Evolutionary conservation across 2,329 filamentous ascomycete species (phyloP).

Genomic region (Colletotrichum gloeosporioides): DNA sequence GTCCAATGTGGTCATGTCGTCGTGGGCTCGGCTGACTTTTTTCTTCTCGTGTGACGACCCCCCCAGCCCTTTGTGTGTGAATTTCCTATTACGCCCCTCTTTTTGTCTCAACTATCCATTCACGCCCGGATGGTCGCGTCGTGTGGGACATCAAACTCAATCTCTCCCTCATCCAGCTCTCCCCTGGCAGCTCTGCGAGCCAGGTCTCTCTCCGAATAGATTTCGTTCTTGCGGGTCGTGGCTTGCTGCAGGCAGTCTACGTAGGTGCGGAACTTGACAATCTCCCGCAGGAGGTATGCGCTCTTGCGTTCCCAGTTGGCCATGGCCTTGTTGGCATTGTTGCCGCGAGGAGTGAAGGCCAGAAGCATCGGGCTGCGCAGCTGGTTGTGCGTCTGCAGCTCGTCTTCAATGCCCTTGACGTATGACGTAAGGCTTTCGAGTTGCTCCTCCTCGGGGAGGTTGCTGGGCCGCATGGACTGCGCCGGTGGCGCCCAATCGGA

Average conservation of each 20-base stretch:
- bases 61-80: not conserved
- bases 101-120: not conserved
- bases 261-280: constrained; percentile 96
- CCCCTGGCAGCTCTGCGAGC: constrained; percentile 55
- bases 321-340: constrained; percentile 85
- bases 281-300: constrained; percentile 87
- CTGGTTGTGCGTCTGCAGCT: constrained; percentile 87
- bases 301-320: constrained; percentile 97
- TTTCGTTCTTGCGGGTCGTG: constrained; percentile 70
- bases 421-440: constrained; percentile 77
- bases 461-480: constrained; percentile 88
- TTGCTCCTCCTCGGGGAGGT: constrained; percentile 80
- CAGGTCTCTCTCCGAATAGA: constrained; percentile 67
- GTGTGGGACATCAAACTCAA: constrained; percentile 38
- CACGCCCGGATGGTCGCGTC: constrained; percentile 36
- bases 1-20: constrained; percentile 9
- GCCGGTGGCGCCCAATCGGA: constrained; percentile 89
- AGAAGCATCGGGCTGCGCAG: constrained; percentile 86
- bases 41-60: not conserved
- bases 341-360: constrained; percentile 84
- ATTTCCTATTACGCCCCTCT: constrained; percentile 14
- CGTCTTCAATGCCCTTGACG: constrained; percentile 83
- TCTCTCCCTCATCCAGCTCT: constrained; percentile 46
- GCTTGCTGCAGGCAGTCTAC: constrained; percentile 84
- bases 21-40: not conserved